Conservation (phyloP, 306 rosid genomes). For the Vigna reflexopilosa region DNA sequence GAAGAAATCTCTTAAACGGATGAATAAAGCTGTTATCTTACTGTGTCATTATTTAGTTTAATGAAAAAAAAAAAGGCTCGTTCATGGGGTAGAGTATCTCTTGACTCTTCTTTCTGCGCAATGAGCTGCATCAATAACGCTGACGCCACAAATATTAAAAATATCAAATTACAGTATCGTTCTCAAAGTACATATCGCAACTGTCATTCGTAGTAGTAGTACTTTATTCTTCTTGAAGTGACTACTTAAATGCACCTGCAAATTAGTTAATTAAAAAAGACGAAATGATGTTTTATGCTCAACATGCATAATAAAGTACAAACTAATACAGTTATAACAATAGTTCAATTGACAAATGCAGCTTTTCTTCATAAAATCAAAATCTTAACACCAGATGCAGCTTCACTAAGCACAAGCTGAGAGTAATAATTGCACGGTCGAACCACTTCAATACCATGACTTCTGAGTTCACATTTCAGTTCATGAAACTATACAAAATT, state of each 20-base stretch:
- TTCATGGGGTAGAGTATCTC: no score
- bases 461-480: slow-evolving; percentile 9
- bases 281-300: not conserved
- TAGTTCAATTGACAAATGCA: not conserved
- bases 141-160: not conserved
- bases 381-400: not conserved
- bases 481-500: not conserved
- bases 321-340: not conserved
- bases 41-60: no score
- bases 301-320: not conserved
- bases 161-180: slow-evolving; percentile 1
- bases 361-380: not conserved
- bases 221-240: not conserved
- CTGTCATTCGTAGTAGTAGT: not conserved
- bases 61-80: no score
- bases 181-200: not conserved
- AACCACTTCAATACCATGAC: not conserved
- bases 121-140: not conserved
- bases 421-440: not conserved
- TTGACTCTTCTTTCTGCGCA: not conserved
- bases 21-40: no score
- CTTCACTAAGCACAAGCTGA: not conserved
- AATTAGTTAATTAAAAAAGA: not conserved
- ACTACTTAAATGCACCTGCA: slow-evolving; percentile 24
- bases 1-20: not conserved